phyloP scores from a whole-genome alignment of 768 basidiomycete genomes.

The Mycena indigotica region DNA sequence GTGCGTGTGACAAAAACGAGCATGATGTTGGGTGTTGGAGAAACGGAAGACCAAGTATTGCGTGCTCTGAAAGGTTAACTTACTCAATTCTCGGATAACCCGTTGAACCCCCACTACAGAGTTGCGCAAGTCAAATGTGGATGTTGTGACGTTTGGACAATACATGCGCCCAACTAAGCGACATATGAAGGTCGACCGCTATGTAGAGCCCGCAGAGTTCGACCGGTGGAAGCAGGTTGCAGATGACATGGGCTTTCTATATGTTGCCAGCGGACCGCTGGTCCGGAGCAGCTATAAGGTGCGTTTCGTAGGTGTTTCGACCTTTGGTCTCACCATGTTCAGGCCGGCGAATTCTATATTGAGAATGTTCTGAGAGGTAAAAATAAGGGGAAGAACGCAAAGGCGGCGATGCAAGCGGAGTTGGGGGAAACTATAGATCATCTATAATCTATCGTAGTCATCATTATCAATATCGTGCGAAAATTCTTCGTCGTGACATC shows the following conservation, averaged over 20 bases:
- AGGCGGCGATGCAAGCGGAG: constrained; percentile 23
- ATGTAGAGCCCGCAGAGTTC: constrained; percentile 93
- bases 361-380: constrained; percentile 83
- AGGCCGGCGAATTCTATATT: constrained; percentile 97
- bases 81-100: background rate
- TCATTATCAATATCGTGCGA: constrained; percentile 7
- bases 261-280: constrained; percentile 94
- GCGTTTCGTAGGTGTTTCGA: constrained; percentile 25
- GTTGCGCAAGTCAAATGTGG: constrained; percentile 83
- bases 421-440: background rate
- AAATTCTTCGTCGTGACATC: background rate
- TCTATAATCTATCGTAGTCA: background rate
- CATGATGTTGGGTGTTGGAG: constrained; percentile 97
- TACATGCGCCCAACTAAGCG: constrained; percentile 99
- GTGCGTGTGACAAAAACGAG: constrained; percentile 95
- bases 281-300: constrained; percentile 98
- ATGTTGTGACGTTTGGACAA: constrained; percentile 98
- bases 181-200: constrained; percentile 99
- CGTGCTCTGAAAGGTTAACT: constrained; percentile 70
- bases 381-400: constrained; percentile 43
- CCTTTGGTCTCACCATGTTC: background rate
- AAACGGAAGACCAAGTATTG: constrained; percentile 79
- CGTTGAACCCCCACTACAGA: constrained; percentile 52
- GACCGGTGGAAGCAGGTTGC: constrained; percentile 88
- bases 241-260: constrained; percentile 93